A percentile compares a stretch with the other conserved stretches of the same genome.
Conservation (phyloP, 164 flowering plant genomes). For the Aristolochia fimbriata region DNA sequence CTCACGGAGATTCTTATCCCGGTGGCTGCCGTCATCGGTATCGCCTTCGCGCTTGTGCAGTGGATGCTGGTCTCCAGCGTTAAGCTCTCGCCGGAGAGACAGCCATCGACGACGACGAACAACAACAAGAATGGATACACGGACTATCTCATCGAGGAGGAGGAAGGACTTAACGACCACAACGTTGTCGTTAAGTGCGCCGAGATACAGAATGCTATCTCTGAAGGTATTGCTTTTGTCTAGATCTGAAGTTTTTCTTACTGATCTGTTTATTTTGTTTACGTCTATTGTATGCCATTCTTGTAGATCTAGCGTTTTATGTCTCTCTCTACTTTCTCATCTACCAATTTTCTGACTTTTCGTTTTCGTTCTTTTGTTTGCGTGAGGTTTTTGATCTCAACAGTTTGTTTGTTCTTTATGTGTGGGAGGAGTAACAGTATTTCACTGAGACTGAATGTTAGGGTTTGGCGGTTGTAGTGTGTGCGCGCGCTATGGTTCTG, state of each 20-base stretch:
- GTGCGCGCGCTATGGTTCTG: too few species aligned
- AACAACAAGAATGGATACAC: conserved; percentile 26
- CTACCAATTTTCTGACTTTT: too few species aligned
- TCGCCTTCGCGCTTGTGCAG: conserved; percentile 41
- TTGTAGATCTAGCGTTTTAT: neutral
- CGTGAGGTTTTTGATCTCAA: too few species aligned
- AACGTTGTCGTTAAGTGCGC: conserved; percentile 52
- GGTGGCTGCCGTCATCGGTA: conserved; percentile 49
- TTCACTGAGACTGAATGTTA: too few species aligned
- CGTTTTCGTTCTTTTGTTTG: too few species aligned
- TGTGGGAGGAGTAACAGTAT: too few species aligned
- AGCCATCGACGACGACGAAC: conserved; percentile 4
- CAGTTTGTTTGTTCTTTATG: too few species aligned
- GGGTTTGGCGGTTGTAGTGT: too few species aligned
- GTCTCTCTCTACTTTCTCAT: too few species aligned
- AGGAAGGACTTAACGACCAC: conserved; percentile 56
- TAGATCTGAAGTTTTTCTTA: conserved; percentile 4
- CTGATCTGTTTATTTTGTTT: conserved; percentile 7
- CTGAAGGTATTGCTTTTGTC: conserved; percentile 35
- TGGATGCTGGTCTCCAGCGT: conserved; percentile 43
- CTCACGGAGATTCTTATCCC: conserved; percentile 46
- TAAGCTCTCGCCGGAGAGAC: conserved; percentile 30
- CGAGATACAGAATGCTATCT: conserved; percentile 57
- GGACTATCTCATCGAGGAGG: conserved; percentile 57
- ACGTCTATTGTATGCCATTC: too few species aligned